Evolutionary conservation across 306 rosid genomes (phyloP).

Genomic region (Prunus davidiana): DNA sequence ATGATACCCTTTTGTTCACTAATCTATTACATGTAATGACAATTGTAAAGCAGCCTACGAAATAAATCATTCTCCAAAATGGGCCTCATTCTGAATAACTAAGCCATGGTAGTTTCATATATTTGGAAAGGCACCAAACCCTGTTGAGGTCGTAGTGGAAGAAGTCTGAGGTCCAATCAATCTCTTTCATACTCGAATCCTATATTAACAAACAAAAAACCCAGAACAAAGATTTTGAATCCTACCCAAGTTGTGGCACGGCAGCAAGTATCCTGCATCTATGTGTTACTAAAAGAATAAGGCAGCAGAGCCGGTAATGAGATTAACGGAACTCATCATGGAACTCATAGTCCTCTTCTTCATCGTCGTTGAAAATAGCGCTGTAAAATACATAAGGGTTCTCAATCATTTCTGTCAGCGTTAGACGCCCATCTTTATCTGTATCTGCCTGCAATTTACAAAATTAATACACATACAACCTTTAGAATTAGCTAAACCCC

Average conservation of each 20-base stretch:
- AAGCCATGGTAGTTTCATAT: background rate
- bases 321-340: conserved; percentile 90
- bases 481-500: background rate
- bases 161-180: background rate
- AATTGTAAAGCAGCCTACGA: background rate
- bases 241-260: background rate
- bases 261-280: background rate
- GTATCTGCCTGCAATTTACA: conserved; percentile 65
- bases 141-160: background rate
- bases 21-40: background rate
- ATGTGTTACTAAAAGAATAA: background rate
- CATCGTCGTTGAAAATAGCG: conserved; percentile 77
- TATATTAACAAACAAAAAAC: background rate
- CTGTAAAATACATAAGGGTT: conserved; percentile 92
- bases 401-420: conserved; percentile 87
- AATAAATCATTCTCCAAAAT: background rate
- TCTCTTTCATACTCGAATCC: background rate
- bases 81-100: background rate
- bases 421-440: conserved; percentile 88
- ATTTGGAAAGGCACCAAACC: background rate
- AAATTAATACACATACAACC: background rate
- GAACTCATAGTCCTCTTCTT: conserved; percentile 67
- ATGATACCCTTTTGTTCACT: background rate
- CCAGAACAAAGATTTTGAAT: conserved; percentile 3
- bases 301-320: conserved; percentile 2